Percentiles rank a stretch among this genome's conserved stretches.
Evolutionary conservation across 106 monocot species (phyloP).

Genomic region (Acorus gramineus): DNA sequence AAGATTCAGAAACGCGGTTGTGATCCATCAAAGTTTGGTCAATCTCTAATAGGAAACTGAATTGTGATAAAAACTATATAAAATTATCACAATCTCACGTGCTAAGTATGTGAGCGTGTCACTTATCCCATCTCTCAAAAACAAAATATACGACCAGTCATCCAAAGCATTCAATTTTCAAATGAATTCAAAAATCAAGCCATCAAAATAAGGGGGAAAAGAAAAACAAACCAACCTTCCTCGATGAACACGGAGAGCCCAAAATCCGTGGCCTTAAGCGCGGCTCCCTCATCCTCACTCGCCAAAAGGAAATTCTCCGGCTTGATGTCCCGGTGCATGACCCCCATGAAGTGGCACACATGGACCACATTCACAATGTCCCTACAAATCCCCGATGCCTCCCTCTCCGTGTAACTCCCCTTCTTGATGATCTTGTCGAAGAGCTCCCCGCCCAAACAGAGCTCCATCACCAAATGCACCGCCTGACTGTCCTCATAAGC

Average conservation of each 20-base stretch:
- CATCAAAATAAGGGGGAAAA: too few relatives aligned
- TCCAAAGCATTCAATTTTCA: too few relatives aligned
- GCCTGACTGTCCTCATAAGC: conserved; percentile 11
- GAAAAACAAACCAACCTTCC: conserved; percentile 8
- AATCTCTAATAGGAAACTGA: too few relatives aligned
- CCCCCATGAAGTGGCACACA: conserved; percentile 28
- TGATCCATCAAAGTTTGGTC: too few relatives aligned
- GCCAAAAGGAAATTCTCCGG: conserved; percentile 24
- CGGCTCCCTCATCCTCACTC: conserved; percentile 2
- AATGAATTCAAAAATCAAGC: too few relatives aligned
- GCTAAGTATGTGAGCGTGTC: too few relatives aligned
- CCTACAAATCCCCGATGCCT: conserved; percentile 14
- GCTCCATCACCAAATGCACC: conserved; percentile 20
- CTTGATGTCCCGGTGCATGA: conserved; percentile 21
- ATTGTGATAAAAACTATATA: too few relatives aligned
- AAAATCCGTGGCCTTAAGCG: conserved; percentile 24
- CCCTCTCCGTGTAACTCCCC: conserved; percentile 23
- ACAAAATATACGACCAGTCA: too few relatives aligned
- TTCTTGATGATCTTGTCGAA: conserved; percentile 17
- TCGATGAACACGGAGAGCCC: conserved; percentile 26
- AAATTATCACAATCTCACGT: too few relatives aligned
- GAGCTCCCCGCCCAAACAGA: conserved; percentile 22
- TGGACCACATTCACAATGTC: conserved; percentile 21
- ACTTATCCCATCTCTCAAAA: too few relatives aligned
- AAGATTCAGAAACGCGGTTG: too few relatives aligned